Evolutionary conservation across 352 stramenopile genomes (phyloP).

Genomic region (Globisporangium cederbergense): DNA sequence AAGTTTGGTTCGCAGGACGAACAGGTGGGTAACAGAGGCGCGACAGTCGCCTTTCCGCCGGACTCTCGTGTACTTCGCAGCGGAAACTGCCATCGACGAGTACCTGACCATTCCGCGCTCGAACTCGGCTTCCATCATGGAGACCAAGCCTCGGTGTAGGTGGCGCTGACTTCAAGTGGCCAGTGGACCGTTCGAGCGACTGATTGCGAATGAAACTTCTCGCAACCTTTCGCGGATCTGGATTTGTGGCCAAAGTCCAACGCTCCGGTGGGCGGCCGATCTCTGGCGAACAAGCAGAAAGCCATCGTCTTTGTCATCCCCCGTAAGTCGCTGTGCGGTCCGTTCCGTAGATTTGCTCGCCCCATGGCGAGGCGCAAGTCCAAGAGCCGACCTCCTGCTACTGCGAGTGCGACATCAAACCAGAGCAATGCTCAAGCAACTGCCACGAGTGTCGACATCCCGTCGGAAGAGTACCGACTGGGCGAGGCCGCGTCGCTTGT

Average conservation of each 20-base stretch:
- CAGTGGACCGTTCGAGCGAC: neutral
- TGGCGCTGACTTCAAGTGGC: too few species aligned
- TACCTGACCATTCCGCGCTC: too few species aligned
- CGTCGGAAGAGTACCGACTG: neutral
- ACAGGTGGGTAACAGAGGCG: too few species aligned
- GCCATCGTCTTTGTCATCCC: neutral
- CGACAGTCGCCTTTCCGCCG: too few species aligned
- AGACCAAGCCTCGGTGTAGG: too few species aligned
- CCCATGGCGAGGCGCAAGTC: conserved; percentile 5
- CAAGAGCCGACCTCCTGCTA: neutral
- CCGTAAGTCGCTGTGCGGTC: neutral
- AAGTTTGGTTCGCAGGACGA: too few species aligned
- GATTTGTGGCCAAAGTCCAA: neutral
- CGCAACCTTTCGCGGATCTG: neutral
- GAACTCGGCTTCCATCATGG: too few species aligned
- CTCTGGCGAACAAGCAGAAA: neutral
- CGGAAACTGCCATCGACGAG: too few species aligned
- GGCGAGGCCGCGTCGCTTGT: conserved; percentile 12
- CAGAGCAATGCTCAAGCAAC: neutral
- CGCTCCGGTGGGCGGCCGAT: too few species aligned
- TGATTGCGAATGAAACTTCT: neutral
- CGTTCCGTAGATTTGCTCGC: neutral
- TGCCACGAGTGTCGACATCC: neutral
- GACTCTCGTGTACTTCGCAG: too few species aligned
- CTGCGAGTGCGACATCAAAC: neutral